Percentiles rank a stretch among this genome's conserved stretches.
These are phyloP conservation scores for Vigna mungo DNA, from an alignment of 306 rosid species.

Conservation along the genomic window DNA sequence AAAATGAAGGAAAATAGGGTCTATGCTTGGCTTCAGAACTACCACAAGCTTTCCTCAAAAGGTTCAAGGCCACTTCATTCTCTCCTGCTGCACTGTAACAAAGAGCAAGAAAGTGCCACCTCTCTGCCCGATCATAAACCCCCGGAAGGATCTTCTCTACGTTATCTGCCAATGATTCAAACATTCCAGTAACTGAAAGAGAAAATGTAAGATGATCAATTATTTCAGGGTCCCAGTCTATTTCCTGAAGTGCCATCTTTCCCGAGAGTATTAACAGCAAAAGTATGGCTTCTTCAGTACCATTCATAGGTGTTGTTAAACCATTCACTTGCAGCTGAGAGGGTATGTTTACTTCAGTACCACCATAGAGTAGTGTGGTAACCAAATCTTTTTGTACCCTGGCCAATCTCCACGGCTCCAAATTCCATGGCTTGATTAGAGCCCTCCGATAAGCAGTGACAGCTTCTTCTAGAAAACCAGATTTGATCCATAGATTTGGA, in stretches of 20 bases:
- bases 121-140: conserved; percentile 66
- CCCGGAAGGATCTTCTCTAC: conserved; percentile 87
- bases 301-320: conserved; percentile 59
- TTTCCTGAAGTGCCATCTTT: conserved; percentile 64
- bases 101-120: conserved; percentile 93
- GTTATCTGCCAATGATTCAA: conserved; percentile 72
- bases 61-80: conserved; percentile 72
- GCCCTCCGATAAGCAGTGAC: conserved; percentile 71
- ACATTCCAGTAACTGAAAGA: conserved; percentile 75
- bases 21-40: conserved; percentile 68
- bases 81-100: conserved; percentile 83
- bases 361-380: conserved; percentile 75
- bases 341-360: conserved; percentile 75
- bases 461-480: conserved; percentile 79
- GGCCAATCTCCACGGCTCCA: conserved; percentile 70
- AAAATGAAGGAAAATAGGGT: conserved; percentile 69
- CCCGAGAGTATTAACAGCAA: conserved; percentile 70
- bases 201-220: conserved; percentile 81
- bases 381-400: conserved; percentile 75
- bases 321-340: conserved; percentile 65
- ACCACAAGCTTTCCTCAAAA: conserved; percentile 78
- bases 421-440: conserved; percentile 87
- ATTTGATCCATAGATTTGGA: conserved; percentile 75
- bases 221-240: conserved; percentile 81
- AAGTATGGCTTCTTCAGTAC: conserved; percentile 80